Conservation (phyloP, 2,329 filamentous ascomycete genomes). For the Eurotiales sp. region DNA sequence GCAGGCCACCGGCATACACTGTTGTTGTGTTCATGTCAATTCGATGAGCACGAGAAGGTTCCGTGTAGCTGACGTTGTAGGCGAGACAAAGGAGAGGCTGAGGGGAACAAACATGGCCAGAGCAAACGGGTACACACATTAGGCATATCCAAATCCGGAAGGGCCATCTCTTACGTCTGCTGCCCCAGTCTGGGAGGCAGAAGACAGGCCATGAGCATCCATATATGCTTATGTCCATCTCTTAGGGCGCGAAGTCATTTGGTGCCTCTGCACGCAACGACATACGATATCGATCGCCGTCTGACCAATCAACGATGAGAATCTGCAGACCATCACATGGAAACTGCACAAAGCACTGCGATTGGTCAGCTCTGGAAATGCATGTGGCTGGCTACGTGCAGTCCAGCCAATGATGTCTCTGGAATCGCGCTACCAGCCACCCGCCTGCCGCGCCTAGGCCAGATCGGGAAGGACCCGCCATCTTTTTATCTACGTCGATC, state of each 20-base stretch:
- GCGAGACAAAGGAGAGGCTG: background rate
- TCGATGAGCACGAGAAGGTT: background rate
- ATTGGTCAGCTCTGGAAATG: background rate
- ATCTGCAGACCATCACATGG: background rate
- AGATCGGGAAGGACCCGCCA: constrained; percentile 7
- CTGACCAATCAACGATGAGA: background rate
- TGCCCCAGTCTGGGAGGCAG: too few relatives aligned
- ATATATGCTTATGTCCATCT: background rate
- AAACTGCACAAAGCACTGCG: background rate
- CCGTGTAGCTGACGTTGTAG: too few relatives aligned
- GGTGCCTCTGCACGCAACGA: too few relatives aligned
- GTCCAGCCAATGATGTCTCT: background rate
- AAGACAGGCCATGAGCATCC: background rate
- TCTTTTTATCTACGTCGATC: constrained; percentile 5
- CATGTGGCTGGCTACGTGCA: background rate
- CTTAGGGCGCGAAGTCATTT: background rate
- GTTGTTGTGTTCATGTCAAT: too few relatives aligned
- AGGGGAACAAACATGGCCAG: background rate
- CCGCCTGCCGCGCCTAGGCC: background rate
- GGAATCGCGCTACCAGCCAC: constrained; percentile 1
- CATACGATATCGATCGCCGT: background rate
- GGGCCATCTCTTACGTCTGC: too few relatives aligned
- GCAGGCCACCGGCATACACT: too few relatives aligned
- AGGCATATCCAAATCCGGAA: too few relatives aligned
- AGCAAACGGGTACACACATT: background rate